phyloP scores from a whole-genome alignment of 768 basidiomycete species.

The Amylocystis lapponica region DNA sequence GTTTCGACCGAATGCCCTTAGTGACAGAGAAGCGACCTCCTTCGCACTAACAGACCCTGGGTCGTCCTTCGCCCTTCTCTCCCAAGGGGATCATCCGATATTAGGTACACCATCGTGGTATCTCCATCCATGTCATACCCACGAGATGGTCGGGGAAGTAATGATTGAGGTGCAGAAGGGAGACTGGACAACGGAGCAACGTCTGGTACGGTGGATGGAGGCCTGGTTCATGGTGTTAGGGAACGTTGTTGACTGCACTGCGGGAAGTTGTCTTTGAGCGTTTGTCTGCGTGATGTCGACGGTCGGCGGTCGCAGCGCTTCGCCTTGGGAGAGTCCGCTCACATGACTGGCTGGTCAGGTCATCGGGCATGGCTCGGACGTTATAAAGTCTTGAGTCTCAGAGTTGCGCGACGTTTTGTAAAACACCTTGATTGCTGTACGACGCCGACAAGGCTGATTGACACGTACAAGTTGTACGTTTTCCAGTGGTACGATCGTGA shows the following conservation, averaged over 20 bases:
- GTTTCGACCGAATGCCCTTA: slow-evolving; percentile 45
- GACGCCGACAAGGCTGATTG: too few relatives aligned
- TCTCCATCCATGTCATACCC: slow-evolving; percentile 82
- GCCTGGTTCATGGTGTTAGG: slow-evolving; percentile 76
- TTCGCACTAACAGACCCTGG: slow-evolving; percentile 49
- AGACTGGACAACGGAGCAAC: slow-evolving; percentile 26
- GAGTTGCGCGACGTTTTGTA: too few relatives aligned
- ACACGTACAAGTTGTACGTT: not conserved
- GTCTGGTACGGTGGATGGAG: slow-evolving; percentile 51
- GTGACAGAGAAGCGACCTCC: slow-evolving; percentile 38
- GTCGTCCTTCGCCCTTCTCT: slow-evolving; percentile 67
- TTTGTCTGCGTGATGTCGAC: too few relatives aligned
- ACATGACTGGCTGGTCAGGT: too few relatives aligned
- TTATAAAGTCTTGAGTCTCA: too few relatives aligned
- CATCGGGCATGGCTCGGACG: too few relatives aligned
- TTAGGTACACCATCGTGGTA: slow-evolving; percentile 76
- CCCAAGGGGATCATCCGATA: slow-evolving; percentile 84
- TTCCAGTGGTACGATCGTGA: slow-evolving; percentile 18
- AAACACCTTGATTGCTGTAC: too few relatives aligned
- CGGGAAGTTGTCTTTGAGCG: too few relatives aligned
- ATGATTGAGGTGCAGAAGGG: slow-evolving; percentile 40
- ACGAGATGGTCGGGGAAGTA: slow-evolving; percentile 61
- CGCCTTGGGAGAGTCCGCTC: too few relatives aligned
- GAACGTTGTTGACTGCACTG: slow-evolving; percentile 47
- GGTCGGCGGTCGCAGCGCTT: too few relatives aligned